Percentiles rank a stretch among this genome's conserved stretches.
Evolutionary conservation across 179 eudicot species (phyloP).

Genomic region (Drosera spatulata): DNA sequence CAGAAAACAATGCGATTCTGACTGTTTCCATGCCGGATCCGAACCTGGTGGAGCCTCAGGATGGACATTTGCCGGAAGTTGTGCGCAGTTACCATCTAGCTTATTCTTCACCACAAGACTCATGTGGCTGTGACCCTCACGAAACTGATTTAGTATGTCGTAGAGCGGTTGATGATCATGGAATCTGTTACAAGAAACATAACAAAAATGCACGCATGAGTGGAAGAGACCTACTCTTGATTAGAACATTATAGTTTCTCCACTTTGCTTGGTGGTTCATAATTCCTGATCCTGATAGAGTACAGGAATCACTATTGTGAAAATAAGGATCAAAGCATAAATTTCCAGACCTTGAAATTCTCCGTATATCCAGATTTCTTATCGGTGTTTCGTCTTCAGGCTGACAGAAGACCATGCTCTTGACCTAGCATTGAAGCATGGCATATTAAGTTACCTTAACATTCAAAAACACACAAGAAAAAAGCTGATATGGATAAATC

Average conservation of each 20-base stretch:
- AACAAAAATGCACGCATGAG: no score
- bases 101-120: conserved; percentile 35
- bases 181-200: conserved; percentile 12
- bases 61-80: neutral
- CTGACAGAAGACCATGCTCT: conserved; percentile 27
- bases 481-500: neutral
- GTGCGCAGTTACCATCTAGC: neutral
- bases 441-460: neutral
- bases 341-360: conserved; percentile 33
- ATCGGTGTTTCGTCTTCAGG: conserved; percentile 40
- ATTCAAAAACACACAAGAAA: no score
- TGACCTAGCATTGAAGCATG: conserved; percentile 18
- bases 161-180: conserved; percentile 28
- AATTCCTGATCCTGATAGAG: no score
- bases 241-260: no score
- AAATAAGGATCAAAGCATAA: neutral
- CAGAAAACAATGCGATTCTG: no score
- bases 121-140: conserved; percentile 51
- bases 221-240: no score
- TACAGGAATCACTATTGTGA: neutral
- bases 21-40: no score
- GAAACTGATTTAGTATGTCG: conserved; percentile 37
- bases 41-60: neutral
- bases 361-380: conserved; percentile 32
- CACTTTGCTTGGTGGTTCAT: no score